These are phyloP conservation scores for Penicillium dipodomyicola DNA, from an alignment of 495 filamentous ascomycete species.

Conservation along the genomic window DNA sequence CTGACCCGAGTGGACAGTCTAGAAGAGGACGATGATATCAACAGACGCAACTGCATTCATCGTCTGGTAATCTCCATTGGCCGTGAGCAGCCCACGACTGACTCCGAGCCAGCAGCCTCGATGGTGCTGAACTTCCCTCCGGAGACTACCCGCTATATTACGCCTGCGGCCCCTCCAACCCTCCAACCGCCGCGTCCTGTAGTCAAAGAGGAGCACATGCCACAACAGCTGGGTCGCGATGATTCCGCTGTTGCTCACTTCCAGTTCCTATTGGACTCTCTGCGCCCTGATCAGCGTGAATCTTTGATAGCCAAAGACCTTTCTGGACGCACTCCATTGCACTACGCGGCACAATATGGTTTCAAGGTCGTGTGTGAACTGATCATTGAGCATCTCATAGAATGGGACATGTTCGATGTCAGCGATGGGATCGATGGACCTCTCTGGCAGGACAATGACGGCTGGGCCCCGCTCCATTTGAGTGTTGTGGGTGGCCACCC, in stretches of 20 bases:
- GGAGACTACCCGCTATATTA: constrained; percentile 65
- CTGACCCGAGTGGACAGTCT: constrained; percentile 64
- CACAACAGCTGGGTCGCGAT: constrained; percentile 60
- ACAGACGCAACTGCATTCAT: constrained; percentile 90
- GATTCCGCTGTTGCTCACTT: constrained; percentile 76
- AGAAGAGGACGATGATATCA: constrained; percentile 87
- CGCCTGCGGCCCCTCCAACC: constrained; percentile 68
- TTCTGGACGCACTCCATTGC: constrained; percentile 82
- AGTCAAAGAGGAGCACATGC: constrained; percentile 54
- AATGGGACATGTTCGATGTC: constrained; percentile 84
- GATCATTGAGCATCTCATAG: constrained; percentile 83
- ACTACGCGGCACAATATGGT: constrained; percentile 95
- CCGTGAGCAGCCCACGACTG: constrained; percentile 63
- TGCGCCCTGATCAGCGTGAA: constrained; percentile 65
- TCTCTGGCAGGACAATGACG: constrained; percentile 88
- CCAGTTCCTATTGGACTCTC: constrained; percentile 64
- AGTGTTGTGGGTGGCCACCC: constrained; percentile 90
- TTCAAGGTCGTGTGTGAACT: constrained; percentile 82
- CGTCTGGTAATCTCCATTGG: constrained; percentile 88
- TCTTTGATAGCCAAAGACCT: constrained; percentile 68
- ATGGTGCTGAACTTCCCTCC: constrained; percentile 50
- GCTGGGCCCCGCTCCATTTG: constrained; percentile 86
- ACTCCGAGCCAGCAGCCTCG: constrained; percentile 42
- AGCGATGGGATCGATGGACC: constrained; percentile 79
- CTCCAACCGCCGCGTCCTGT: constrained; percentile 56